Base-by-base conservation (phyloP, 495 filamentous ascomycete genomes). In the Hypomontagnella monticulosa region DNA sequence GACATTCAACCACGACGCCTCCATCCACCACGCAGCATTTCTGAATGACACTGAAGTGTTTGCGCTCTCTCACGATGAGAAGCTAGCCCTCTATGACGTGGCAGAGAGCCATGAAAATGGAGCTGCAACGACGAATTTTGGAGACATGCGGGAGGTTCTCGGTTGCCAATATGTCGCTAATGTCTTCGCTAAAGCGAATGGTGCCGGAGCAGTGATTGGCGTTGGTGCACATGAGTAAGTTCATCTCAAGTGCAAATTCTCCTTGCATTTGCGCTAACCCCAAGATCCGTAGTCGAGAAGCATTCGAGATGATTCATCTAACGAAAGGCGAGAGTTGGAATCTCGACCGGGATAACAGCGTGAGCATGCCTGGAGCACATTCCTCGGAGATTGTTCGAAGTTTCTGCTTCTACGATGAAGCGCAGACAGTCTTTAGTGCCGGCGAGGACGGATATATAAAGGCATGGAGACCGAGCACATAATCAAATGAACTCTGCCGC, bases 1-100 rank as follows among this genome's bases (percentile, higher is more conserved):
- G 71, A 89, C 95, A 10, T 88, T 96, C 75, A 97, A 99, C 78
- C 91, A 95, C 74, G 87, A 84, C 4, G 80, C 83, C 53, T 94
- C 93, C 1, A 86, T 99, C 34, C 92, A 96, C 74, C 91, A 89
- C 61, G 88, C 92, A 15, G 91, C 89, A 12, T 97, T 97, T 73
- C 78, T 97, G 4, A 84, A 80, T 55, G 78, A 85, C 23, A 83
- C 80, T 6, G 84, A 88, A 54, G 84, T 94, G 63, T 94, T 84
- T 70, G 90, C 88, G 12, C 75, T 93, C 2, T 93, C 89, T 59
- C 89, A 93, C 71, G 92, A 96, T 73, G 91, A 96, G 73, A 84
- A 81, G 47, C 86, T 97, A 41, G 89, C 90, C 5, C 82, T 96
- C 51, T 92, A 96, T 74, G 83, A 87, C 68, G 70, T 80, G 30